Base-by-base conservation (phyloP, 106 monocot species). In the Ottelia alismoides region DNA sequence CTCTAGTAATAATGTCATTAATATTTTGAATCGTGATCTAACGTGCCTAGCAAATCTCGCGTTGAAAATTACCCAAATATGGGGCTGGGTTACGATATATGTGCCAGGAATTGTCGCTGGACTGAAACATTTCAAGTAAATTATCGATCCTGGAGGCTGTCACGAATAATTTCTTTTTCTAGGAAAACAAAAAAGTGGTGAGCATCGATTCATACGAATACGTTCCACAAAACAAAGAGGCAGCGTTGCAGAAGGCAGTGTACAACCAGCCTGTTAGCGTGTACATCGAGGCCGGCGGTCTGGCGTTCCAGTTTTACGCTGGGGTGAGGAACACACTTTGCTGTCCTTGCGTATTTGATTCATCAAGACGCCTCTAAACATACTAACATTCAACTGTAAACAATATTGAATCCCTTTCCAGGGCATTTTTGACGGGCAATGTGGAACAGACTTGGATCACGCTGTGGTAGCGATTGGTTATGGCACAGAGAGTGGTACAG, bases 161-260 rank as follows among this genome's bases (percentile, higher is more conserved):
- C n/a, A n/a, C n/a, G n/a, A n/a, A n/a, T n/a, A n/a, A n/a, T n/a
- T n/a, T n/a, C n/a, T n/a, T n/a, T n/a, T n/a, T n/a, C n/a, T n/a
- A 63, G 63, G 40, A 52, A 35, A 63, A 63, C 35, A 51, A 50
- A 0, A 63, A 63, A 32, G 63, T 63, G 20, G 63, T 63, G 10
- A 51, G 51, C 20, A 63, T 63, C 22, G 63, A 63, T 25, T 30
- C 51, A 3, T 63, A 51, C 25, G 63, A 63, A 29, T 50, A 63
- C 26, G 63, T 63, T 12, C 51, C 51, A 14, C 31, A 32, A 14
- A 63, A 63, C 25, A 51, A 63, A 24, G 63, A 63, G 26, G 30
- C 22, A 19, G 20, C 63, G 2, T 32, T 63, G 51, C 47, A 63
- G 32, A 63, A 63, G 11, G 63, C 63, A 4, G 49, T 63, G 3